Conservation (phyloP, 192 early-diverging fungal species). For the Podila epigama region DNA sequence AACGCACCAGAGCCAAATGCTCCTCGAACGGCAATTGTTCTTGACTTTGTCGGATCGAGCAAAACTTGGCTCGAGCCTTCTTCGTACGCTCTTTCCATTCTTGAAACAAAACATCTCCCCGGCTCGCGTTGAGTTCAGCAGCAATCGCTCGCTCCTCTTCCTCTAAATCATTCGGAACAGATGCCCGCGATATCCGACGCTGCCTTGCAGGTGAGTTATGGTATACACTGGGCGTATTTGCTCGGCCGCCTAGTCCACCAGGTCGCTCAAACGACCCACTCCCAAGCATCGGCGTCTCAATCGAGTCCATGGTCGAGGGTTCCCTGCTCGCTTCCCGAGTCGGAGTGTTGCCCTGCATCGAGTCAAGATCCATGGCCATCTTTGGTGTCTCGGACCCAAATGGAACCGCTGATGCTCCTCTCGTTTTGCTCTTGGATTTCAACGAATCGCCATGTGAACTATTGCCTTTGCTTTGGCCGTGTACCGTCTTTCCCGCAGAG, state of each 20-base stretch:
- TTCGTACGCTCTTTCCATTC: slow-evolving; percentile 65
- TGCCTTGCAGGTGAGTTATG: slow-evolving; percentile 20
- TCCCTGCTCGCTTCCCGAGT: slow-evolving; percentile 24
- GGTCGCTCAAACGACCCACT: slow-evolving; percentile 8
- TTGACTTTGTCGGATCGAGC: slow-evolving; percentile 49
- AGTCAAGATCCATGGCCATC: slow-evolving; percentile 34
- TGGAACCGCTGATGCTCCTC: slow-evolving; percentile 2
- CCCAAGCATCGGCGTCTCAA: slow-evolving; percentile 8
- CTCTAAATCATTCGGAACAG: slow-evolving; percentile 49
- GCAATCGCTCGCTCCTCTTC: slow-evolving; percentile 48
- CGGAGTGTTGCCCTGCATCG: slow-evolving; percentile 20
- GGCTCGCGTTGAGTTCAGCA: slow-evolving; percentile 63
- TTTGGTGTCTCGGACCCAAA: slow-evolving; percentile 38
- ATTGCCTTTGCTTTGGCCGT: too few relatives aligned
- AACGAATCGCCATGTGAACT: slow-evolving; percentile 5
- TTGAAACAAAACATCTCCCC: slow-evolving; percentile 59
- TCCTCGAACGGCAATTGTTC: slow-evolving; percentile 62
- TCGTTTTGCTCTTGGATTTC: slow-evolving; percentile 1
- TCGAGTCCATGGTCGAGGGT: slow-evolving; percentile 31
- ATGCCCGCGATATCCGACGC: slow-evolving; percentile 21
- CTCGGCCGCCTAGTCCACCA: slow-evolving; percentile 12
- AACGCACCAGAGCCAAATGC: slow-evolving; percentile 58
- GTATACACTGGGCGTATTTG: slow-evolving; percentile 27
- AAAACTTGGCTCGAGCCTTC: slow-evolving; percentile 55
- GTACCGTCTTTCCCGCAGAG: slow-evolving; percentile 17